These are phyloP conservation scores for Pseudocercospora pini-densiflorae DNA, from an alignment of 2,329 filamentous ascomycete genomes.

Conservation along the genomic window DNA sequence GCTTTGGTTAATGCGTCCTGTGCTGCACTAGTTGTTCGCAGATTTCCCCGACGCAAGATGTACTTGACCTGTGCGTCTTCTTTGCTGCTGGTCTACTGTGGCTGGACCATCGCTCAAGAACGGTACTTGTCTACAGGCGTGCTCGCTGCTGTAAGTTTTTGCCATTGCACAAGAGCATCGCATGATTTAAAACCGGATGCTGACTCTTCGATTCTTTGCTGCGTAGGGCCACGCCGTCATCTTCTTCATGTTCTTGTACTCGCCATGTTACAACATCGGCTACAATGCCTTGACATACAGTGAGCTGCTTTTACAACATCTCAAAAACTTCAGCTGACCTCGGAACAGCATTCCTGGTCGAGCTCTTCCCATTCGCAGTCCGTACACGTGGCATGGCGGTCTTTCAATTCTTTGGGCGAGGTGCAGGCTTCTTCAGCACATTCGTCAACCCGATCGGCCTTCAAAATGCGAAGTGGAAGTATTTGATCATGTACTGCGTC, in stretches of 20 bases:
- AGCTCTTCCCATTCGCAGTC: slow-evolving; percentile 63
- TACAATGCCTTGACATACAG: slow-evolving; percentile 69
- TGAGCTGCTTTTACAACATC: background rate
- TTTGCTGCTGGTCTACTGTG: slow-evolving; percentile 50
- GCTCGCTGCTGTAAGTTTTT: slow-evolving; percentile 34
- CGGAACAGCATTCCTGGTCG: slow-evolving; percentile 55
- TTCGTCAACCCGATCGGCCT: slow-evolving; percentile 55
- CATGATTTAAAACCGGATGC: too few relatives aligned
- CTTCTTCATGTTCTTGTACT: slow-evolving; percentile 54
- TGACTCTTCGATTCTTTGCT: background rate
- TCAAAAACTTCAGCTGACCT: background rate
- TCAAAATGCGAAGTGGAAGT: slow-evolving; percentile 50
- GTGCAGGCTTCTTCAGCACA: slow-evolving; percentile 56
- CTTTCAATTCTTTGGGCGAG: slow-evolving; percentile 59
- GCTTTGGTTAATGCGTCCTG: slow-evolving; percentile 43
- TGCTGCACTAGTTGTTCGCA: slow-evolving; percentile 47
- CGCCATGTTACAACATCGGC: slow-evolving; percentile 65
- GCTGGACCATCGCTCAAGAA: slow-evolving; percentile 42
- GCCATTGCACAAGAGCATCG: background rate
- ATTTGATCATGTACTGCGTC: slow-evolving; percentile 50
- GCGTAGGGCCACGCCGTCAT: slow-evolving; percentile 44
- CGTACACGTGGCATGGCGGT: slow-evolving; percentile 64
- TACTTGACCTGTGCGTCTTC: slow-evolving; percentile 48
- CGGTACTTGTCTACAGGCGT: slow-evolving; percentile 27
- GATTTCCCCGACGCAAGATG: slow-evolving; percentile 48